phyloP scores from a whole-genome alignment of 306 rosid genomes.

The Biancaea sappan region DNA sequence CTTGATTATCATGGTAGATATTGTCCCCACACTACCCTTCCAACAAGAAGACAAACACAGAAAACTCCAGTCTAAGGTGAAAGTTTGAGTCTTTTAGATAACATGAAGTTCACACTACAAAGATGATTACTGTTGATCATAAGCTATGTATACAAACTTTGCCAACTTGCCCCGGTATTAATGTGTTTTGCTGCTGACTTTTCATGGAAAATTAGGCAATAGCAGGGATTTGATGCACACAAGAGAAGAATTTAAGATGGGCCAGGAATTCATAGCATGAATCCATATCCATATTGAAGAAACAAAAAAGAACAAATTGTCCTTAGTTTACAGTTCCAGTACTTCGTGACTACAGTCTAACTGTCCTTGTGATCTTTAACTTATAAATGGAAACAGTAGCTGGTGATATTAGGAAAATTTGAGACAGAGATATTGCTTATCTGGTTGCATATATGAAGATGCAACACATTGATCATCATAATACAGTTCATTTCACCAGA shows the following conservation, averaged over 20 bases:
- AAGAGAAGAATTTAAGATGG: neutral
- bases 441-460: conserved; percentile 7
- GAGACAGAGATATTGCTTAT: neutral
- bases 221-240: neutral
- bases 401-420: neutral
- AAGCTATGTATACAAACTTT: neutral
- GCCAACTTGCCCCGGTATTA: neutral
- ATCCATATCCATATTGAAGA: conserved; percentile 8
- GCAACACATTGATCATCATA: neutral
- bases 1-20: too few species aligned
- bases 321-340: conserved; percentile 4
- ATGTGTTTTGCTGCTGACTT: conserved; percentile 18
- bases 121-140: neutral
- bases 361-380: neutral
- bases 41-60: neutral
- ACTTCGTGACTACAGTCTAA: neutral
- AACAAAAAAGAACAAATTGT: neutral
- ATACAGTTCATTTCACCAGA: neutral
- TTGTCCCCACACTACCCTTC: neutral
- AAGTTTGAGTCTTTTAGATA: too few species aligned
- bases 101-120: neutral
- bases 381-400: conserved; percentile 8
- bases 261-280: neutral
- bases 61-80: neutral
- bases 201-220: neutral